These are phyloP conservation scores for Tolypocladium amazonense DNA, from an alignment of 2,329 filamentous ascomycete species.

Conservation along the genomic window DNA sequence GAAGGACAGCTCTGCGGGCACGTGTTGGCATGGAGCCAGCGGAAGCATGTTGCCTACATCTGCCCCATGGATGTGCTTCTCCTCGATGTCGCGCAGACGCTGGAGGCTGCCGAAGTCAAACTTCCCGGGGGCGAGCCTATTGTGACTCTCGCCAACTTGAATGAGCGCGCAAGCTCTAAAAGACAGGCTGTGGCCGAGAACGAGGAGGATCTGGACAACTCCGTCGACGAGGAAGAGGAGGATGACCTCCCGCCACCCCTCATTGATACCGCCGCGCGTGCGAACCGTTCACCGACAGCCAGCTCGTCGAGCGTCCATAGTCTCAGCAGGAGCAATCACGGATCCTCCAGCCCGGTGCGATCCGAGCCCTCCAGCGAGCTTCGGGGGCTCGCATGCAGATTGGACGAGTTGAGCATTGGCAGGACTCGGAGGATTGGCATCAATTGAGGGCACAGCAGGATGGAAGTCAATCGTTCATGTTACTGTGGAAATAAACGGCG, in stretches of 20 bases:
- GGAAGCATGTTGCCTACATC: constrained; percentile 78
- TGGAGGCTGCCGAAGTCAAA: constrained; percentile 59
- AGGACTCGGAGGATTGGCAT: constrained; percentile 19
- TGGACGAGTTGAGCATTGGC: constrained; percentile 22
- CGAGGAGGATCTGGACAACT: constrained; percentile 16
- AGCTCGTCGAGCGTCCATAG: constrained; percentile 6
- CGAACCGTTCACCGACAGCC: not conserved
- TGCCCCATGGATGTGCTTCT: constrained; percentile 90
- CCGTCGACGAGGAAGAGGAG: constrained; percentile 16
- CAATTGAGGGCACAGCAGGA: constrained; percentile 7
- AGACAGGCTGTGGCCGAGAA: not conserved
- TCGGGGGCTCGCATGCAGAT: constrained; percentile 14
- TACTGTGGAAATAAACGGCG: not conserved
- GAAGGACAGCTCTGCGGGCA: constrained; percentile 80
- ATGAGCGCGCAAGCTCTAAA: not conserved
- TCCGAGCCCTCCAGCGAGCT: constrained; percentile 17
- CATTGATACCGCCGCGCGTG: not conserved
- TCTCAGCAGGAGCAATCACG: constrained; percentile 8
- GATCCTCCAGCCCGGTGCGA: constrained; percentile 15
- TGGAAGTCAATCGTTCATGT: not conserved
- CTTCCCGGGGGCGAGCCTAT: constrained; percentile 52
- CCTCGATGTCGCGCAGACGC: constrained; percentile 70
- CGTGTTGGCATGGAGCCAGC: constrained; percentile 76
- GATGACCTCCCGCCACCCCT: constrained; percentile 2
- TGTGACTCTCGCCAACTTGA: constrained; percentile 15